A percentile compares a stretch with the other conserved stretches of the same genome.
These are phyloP conservation scores for Laguncularia racemosa DNA, from an alignment of 345 rosid genomes.

Conservation along the genomic window DNA sequence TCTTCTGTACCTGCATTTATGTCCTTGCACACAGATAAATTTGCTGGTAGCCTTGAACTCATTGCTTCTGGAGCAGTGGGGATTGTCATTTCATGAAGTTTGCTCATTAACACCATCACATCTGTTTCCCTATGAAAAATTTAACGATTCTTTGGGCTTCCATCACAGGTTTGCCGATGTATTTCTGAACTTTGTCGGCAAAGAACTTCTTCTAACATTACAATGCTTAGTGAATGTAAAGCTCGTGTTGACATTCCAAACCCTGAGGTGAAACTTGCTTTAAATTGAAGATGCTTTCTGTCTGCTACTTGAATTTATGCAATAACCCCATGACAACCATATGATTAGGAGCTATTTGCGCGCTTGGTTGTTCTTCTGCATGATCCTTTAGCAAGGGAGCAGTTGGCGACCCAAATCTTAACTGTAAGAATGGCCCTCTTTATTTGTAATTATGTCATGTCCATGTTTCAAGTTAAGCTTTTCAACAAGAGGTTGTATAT, in stretches of 20 bases:
- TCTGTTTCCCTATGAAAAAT: background rate
- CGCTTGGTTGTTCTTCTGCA: slow-evolving; percentile 94
- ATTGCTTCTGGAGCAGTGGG: no score
- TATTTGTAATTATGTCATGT: background rate
- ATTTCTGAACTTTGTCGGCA: slow-evolving; percentile 78
- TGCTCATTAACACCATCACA: background rate
- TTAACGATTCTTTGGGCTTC: slow-evolving; percentile 12
- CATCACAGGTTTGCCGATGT: slow-evolving; percentile 87
- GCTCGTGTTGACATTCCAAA: slow-evolving; percentile 75
- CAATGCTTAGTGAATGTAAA: slow-evolving; percentile 73
- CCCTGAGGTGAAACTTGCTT: slow-evolving; percentile 57
- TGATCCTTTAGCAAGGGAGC: slow-evolving; percentile 86
- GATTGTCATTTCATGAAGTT: background rate
- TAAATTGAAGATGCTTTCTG: slow-evolving; percentile 11
- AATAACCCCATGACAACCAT: background rate
- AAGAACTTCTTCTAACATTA: slow-evolving; percentile 44
- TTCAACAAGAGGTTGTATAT: no score
- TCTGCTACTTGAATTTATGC: background rate
- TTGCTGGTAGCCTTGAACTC: background rate
- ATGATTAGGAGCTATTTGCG: slow-evolving; percentile 79
- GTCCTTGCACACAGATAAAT: background rate
- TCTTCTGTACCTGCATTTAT: slow-evolving; percentile 2
- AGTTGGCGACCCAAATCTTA: slow-evolving; percentile 81
- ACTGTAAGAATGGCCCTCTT: slow-evolving; percentile 39
- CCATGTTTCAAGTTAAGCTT: background rate